These are phyloP conservation scores for Beta corolliflora DNA, from an alignment of 179 eudicot species.

Conservation along the genomic window DNA sequence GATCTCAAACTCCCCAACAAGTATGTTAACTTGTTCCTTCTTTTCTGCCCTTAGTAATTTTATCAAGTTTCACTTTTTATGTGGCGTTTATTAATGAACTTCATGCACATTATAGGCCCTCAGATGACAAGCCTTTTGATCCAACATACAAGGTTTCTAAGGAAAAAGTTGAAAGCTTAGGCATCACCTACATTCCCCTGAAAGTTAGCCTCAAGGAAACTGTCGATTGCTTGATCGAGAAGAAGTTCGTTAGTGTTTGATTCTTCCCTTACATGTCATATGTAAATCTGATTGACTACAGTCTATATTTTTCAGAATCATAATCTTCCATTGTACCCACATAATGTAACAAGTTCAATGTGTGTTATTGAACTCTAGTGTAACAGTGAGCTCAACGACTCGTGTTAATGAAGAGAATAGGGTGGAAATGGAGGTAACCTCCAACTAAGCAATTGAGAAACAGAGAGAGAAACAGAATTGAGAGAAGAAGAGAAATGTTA, in stretches of 20 bases:
- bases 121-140: slow-evolving; percentile 38
- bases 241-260: slow-evolving; percentile 32
- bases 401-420: too few species aligned
- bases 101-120: slow-evolving; percentile 39
- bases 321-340: neutral
- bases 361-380: neutral
- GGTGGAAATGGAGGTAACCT: too few species aligned
- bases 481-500: too few species aligned
- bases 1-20: slow-evolving; percentile 36
- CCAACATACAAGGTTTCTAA: slow-evolving; percentile 46
- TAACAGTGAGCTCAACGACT: too few species aligned
- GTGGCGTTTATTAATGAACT: neutral
- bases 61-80: neutral
- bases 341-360: neutral
- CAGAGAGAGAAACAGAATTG: too few species aligned
- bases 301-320: too few species aligned
- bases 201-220: slow-evolving; percentile 46
- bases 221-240: slow-evolving; percentile 50
- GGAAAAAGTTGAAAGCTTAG: slow-evolving; percentile 42
- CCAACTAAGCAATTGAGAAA: too few species aligned
- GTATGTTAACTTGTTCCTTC: slow-evolving; percentile 22
- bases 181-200: slow-evolving; percentile 49
- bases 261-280: neutral
- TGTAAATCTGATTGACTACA: neutral
- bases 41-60: neutral